phyloP scores from a whole-genome alignment of 1,284 basidiomycete species.

The Mixia osmundae region DNA sequence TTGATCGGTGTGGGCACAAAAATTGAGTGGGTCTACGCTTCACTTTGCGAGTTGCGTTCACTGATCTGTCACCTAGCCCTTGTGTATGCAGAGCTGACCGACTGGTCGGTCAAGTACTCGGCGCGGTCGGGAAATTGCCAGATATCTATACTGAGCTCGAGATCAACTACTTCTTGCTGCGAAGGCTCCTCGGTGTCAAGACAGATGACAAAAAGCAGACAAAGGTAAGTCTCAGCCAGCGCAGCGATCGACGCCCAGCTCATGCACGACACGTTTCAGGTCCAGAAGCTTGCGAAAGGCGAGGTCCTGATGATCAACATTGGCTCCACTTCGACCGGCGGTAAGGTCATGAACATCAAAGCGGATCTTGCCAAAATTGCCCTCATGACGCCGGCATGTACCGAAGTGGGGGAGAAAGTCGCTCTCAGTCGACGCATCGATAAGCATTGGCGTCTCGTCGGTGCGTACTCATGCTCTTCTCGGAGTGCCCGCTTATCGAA shows the following conservation, averaged over 20 bases:
- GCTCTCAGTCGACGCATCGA: constrained; percentile 76
- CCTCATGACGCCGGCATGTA: constrained; percentile 73
- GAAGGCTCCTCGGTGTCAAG: constrained; percentile 88
- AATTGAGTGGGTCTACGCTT: constrained; percentile 6
- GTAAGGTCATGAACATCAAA: constrained; percentile 71
- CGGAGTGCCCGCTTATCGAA: too few species aligned
- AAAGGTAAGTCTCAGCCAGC: constrained; percentile 28
- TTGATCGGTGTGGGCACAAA: constrained; percentile 87
- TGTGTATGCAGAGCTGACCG: constrained; percentile 92
- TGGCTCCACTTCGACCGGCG: constrained; percentile 57
- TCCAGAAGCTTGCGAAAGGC: constrained; percentile 73
- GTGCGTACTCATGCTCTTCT: constrained; percentile 22
- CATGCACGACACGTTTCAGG: constrained; percentile 21
- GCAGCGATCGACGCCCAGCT: not conserved
- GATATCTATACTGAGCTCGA: constrained; percentile 80
- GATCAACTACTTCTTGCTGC: constrained; percentile 74
- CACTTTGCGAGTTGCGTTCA: not conserved
- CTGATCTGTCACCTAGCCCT: constrained; percentile 26
- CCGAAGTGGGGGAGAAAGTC: constrained; percentile 85
- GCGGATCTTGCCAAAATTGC: constrained; percentile 46
- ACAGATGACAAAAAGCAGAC: constrained; percentile 97
- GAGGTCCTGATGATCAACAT: constrained; percentile 46
- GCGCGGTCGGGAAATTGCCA: constrained; percentile 76
- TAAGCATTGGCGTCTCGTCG: constrained; percentile 69
- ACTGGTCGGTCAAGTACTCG: constrained; percentile 84